Percentiles rank a stretch among this genome's conserved stretches.
These are phyloP conservation scores for Cetradonia linearis DNA, from an alignment of 495 filamentous ascomycete species.

Conservation along the genomic window DNA sequence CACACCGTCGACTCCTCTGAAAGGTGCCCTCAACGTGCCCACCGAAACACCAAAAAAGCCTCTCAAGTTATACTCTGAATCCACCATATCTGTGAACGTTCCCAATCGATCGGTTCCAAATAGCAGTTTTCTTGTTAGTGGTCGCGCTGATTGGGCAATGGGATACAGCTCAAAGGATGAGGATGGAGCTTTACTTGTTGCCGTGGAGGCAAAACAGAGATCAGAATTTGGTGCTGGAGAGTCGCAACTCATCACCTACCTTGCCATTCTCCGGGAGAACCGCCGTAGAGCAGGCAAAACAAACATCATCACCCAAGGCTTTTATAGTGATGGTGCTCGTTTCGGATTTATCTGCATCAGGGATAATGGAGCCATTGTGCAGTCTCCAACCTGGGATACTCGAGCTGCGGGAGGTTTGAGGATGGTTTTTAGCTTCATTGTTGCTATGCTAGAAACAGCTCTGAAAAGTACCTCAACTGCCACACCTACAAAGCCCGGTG, in stretches of 20 bases:
- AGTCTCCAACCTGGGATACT: conserved; percentile 5
- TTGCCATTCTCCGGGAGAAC: conserved; percentile 4
- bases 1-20: background rate
- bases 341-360: conserved; percentile 4
- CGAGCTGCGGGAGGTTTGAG: background rate
- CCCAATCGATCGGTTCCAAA: background rate
- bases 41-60: conserved; percentile 1
- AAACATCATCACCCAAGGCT: conserved; percentile 3
- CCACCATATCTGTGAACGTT: background rate
- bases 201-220: conserved; percentile 4
- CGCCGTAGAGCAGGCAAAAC: conserved; percentile 1
- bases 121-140: background rate
- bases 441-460: conserved; percentile 2
- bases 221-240: background rate
- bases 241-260: background rate
- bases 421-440: conserved; percentile 4
- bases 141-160: background rate
- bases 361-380: background rate
- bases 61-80: background rate
- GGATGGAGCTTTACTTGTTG: background rate
- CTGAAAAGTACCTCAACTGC: background rate
- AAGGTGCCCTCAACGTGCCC: background rate
- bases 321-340: conserved; percentile 4
- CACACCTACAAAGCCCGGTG: background rate
- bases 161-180: background rate